A percentile compares a stretch with the other conserved stretches of the same genome.
These are phyloP conservation scores for Auriculariales sp. DNA, from an alignment of 768 basidiomycete species.

Conservation along the genomic window DNA sequence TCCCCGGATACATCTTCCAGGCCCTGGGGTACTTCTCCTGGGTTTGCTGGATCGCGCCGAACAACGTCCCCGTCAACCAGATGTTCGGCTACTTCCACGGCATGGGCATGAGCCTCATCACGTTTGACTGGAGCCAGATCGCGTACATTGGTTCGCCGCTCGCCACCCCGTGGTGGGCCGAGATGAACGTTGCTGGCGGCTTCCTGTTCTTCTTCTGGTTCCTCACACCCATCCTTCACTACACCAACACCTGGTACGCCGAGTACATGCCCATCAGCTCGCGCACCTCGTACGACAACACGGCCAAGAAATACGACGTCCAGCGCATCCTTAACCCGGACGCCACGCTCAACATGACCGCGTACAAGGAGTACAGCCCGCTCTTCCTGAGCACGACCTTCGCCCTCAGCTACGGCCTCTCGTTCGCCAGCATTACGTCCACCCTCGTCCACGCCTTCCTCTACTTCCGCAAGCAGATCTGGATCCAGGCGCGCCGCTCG, in stretches of 20 bases:
- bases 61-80: conserved; percentile 54
- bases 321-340: conserved; percentile 37
- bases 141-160: conserved; percentile 29
- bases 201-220: conserved; percentile 27
- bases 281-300: conserved; percentile 47
- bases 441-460: conserved; percentile 22
- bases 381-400: conserved; percentile 38
- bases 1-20: conserved; percentile 64
- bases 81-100: conserved; percentile 38
- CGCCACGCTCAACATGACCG: conserved; percentile 24
- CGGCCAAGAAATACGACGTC: conserved; percentile 42
- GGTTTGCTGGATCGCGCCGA: conserved; percentile 55
- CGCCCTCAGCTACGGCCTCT: conserved; percentile 18
- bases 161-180: conserved; percentile 21
- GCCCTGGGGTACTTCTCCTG: conserved; percentile 25
- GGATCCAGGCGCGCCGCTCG: conserved; percentile 51
- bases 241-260: conserved; percentile 18
- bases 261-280: conserved; percentile 15
- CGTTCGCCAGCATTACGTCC: conserved; percentile 18
- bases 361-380: conserved; percentile 33
- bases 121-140: conserved; percentile 62
- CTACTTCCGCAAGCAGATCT: conserved; percentile 70
- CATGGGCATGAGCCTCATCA: conserved; percentile 15
- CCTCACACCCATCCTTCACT: conserved; percentile 28
- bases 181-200: conserved; percentile 24